These are phyloP conservation scores for Raffaelea ambrosiae DNA, from an alignment of 2,329 filamentous ascomycete genomes.

Conservation along the genomic window DNA sequence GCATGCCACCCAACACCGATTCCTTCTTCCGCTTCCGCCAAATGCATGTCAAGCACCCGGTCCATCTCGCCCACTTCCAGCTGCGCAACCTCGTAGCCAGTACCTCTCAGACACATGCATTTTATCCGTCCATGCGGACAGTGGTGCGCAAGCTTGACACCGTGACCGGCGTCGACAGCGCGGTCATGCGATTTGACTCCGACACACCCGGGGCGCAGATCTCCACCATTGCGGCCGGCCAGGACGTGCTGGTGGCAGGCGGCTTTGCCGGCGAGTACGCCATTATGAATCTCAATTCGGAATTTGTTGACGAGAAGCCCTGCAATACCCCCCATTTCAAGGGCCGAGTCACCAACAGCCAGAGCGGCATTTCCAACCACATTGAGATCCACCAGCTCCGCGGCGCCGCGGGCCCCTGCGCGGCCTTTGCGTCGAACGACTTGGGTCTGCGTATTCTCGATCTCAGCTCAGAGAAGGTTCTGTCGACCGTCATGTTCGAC, in stretches of 20 bases:
- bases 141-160: slow-evolving; percentile 46
- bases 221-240: slow-evolving; percentile 42
- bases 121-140: slow-evolving; percentile 43
- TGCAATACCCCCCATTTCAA: slow-evolving; percentile 26
- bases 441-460: slow-evolving; percentile 50
- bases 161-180: slow-evolving; percentile 33
- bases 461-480: slow-evolving; percentile 48
- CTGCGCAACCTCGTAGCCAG: slow-evolving; percentile 54
- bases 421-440: slow-evolving; percentile 57
- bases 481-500: slow-evolving; percentile 42
- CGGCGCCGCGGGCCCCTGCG: slow-evolving; percentile 41
- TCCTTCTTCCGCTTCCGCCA: slow-evolving; percentile 50
- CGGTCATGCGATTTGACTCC: slow-evolving; percentile 32
- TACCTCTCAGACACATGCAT: slow-evolving; percentile 45
- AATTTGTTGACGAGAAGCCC: slow-evolving; percentile 18
- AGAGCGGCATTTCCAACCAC: slow-evolving; percentile 57
- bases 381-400: slow-evolving; percentile 48
- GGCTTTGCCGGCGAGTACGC: slow-evolving; percentile 50
- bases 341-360: slow-evolving; percentile 38
- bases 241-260: slow-evolving; percentile 50
- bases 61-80: slow-evolving; percentile 57
- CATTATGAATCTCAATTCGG: slow-evolving; percentile 35
- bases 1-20: slow-evolving; percentile 27
- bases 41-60: slow-evolving; percentile 45
- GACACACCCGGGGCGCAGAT: slow-evolving; percentile 29